Percentiles rank a stretch among this genome's conserved stretches.
These are phyloP conservation scores for Aspergillus candidus DNA, from an alignment of 2,329 filamentous ascomycete species.

Conservation along the genomic window DNA sequence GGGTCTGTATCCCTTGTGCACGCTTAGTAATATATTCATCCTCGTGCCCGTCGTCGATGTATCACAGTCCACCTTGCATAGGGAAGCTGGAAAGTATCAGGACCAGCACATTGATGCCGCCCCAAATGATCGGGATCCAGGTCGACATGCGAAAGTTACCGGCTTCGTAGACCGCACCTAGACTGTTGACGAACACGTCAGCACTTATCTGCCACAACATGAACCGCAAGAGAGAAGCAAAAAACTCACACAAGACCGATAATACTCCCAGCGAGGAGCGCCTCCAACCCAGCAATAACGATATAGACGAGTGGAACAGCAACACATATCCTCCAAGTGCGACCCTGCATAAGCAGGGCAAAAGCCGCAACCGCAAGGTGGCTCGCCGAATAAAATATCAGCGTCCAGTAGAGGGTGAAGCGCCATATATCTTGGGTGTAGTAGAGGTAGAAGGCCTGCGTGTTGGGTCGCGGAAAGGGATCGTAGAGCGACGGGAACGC, in stretches of 20 bases:
- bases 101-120: conserved; percentile 72
- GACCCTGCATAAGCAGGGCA: conserved; percentile 64
- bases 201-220: background rate
- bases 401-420: conserved; percentile 81
- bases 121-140: conserved; percentile 89
- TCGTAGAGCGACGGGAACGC: conserved; percentile 78
- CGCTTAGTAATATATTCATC: no score
- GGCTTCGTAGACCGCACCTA: conserved; percentile 72
- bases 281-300: conserved; percentile 67
- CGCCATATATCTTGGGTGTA: conserved; percentile 73
- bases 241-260: conserved; percentile 67
- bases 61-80: conserved; percentile 79
- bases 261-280: conserved; percentile 71
- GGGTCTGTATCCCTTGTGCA: no score
- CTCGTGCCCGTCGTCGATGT: background rate
- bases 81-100: conserved; percentile 84
- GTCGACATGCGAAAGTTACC: conserved; percentile 89
- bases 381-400: conserved; percentile 69
- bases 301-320: conserved; percentile 65
- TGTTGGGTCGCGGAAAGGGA: conserved; percentile 54
- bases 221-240: conserved; percentile 3
- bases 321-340: conserved; percentile 53
- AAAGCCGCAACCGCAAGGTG: conserved; percentile 67
- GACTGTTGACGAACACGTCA: conserved; percentile 41
- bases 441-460: conserved; percentile 62